Base-by-base conservation (phyloP, 2,329 filamentous ascomycete species). In the Cladosporium sp. region DNA sequence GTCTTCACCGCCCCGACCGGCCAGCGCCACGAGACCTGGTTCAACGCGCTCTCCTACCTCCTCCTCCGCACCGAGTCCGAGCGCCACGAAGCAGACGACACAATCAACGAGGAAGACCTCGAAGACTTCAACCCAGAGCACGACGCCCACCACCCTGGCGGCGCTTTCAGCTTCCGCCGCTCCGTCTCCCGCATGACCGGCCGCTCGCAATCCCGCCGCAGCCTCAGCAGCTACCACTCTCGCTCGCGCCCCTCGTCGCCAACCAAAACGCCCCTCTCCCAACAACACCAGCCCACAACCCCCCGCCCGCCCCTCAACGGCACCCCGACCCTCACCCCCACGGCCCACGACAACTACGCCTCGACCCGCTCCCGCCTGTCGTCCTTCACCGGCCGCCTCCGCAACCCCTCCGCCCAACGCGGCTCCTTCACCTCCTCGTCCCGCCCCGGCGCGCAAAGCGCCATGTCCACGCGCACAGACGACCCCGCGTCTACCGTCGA, bases 1-100 rank as follows among this genome's bases (percentile, higher is more conserved):
- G 92, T 95, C 70, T 95, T 98, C 60, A 98, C 93, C 1, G 95
- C 92, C 57, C 85, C 89, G 2, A 98, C 93, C 3, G 87, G 89
- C 35, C 90, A 96, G 68, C 82, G 93, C 56, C 93, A 98, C 66
- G 93, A 98, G 74, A 97, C 91, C 1, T 98, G 93, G 93, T 95
- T 93, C 78, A 97, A 97, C 65, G 91, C 93, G 0, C 77, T 98
- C 51, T 95, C 89, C 1, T 98, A 98, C 68, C 80, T 98, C 11
- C 79, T 97, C 34, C 78, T 95, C 31, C 84, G 91, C 43, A 90
- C 82, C 32, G 75, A 71, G 22, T 70, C 78, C 13, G 74, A 75
- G 44, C 68, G 51, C 70, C 52, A 52, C 4, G 63, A 68, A 49
- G 79, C 75, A n/a, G 78, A 81, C 48, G 74, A 80, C 42, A 69